Percentiles rank a stretch among this genome's conserved stretches.
Conservation (phyloP, 208 protist species). For the Wallacemonas sp. region DNA sequence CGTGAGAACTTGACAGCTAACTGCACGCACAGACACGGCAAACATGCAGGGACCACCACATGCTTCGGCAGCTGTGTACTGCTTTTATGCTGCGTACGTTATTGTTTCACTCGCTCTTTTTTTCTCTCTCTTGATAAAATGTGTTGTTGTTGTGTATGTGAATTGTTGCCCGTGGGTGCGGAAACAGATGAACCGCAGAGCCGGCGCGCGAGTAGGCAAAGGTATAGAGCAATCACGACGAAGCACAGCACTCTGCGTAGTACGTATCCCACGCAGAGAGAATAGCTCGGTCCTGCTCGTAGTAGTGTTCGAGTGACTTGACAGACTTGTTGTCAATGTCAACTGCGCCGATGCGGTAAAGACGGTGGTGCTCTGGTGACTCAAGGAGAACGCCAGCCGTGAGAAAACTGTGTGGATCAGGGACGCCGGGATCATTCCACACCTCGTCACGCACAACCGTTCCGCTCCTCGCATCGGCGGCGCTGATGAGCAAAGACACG, state of each 20-base stretch:
- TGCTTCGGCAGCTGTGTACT: no score
- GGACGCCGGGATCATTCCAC: neutral
- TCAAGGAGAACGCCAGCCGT: constrained; percentile 11
- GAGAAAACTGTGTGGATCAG: neutral
- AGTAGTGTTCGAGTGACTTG: constrained; percentile 71
- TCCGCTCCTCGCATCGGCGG: neutral
- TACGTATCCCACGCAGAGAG: constrained; percentile 36
- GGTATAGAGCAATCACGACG: no score
- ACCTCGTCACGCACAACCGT: neutral
- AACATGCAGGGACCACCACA: no score
- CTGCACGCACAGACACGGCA: no score
- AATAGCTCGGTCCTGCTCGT: constrained; percentile 46
- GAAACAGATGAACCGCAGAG: no score
- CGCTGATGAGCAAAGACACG: constrained; percentile 58
- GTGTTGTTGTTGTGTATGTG: no score
- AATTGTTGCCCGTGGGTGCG: no score
- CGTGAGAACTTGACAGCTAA: no score
- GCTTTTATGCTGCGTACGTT: no score
- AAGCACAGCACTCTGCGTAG: neutral
- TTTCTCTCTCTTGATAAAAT: no score
- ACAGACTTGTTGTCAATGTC: constrained; percentile 71
- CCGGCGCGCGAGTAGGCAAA: no score
- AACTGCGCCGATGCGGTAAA: constrained; percentile 65
- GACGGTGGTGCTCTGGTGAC: constrained; percentile 5
- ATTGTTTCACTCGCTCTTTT: no score